Evolutionary conservation across 2,329 filamentous ascomycete species (phyloP), one percentile per base, ranked within the genome.

Genomic region (Escovopsis weberi): DNA sequence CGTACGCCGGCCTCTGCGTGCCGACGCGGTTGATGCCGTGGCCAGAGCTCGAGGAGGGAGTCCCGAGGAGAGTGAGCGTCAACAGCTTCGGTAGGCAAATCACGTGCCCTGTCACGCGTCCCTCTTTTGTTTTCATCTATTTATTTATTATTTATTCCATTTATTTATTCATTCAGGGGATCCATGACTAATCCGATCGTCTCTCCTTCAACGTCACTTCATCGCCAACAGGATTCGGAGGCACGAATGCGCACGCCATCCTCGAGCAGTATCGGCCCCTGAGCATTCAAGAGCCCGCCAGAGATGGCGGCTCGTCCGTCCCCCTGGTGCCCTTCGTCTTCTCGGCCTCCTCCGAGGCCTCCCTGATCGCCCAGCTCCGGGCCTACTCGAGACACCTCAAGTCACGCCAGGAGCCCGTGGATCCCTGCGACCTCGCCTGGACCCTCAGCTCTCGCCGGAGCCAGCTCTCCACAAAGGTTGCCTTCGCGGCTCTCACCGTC

Each of bases 211-310:
- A 32, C 28, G 8, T 32, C 28, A 32, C 28, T 6, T 32, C 28
- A 32, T 32, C 11, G 28, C 11, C 28, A 9, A 32, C 28, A 32
- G 67, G 67, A n/a, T 42, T 42, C 39, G 65, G 63, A 18, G 64
- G 59, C 33, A 61, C 65, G 12, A 69, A 69, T 45, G 64, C 59
- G 3, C 66, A 69, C 44, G 57, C 57, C 1, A 62, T 70, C 10
- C 47, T 67, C 9, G 60, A 60, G 45, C 18, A 33, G 2, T 48
- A 48, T 37, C 15, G 9, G 10, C 36, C 28, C 4, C 8, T 3
- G 11, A 3, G 8, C 11, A 11, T 32, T 7, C 3, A 9, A 11
- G 11, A 32, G 8, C 3, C 4, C 8, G 8, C 8, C 8, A 4
- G 7, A 69, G 64, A 60, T 9, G 28, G 11, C 28, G 28, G 8